Base-by-base conservation (phyloP, 306 rosid species). In the Castanea mollissima region DNA sequence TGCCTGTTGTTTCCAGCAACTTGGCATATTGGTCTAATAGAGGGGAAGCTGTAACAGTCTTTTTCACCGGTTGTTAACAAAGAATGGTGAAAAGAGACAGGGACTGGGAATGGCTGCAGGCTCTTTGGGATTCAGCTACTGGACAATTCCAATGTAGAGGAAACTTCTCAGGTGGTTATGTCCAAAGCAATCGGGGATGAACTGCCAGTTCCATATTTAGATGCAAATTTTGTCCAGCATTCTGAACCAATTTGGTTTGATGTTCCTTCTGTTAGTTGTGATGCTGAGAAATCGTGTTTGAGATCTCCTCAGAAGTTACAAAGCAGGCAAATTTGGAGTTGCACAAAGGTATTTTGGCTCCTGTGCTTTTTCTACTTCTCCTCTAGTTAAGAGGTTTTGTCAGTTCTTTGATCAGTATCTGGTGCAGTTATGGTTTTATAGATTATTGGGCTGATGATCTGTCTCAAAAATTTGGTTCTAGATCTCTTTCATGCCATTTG, bases 301-400 rank as follows among this genome's bases (percentile, higher is more conserved):
- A 86, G 89, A 83, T 92, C 99, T 68, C 92, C 94, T 46, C 93
- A 84, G 58, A 97, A 92, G 83, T 87, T 84, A 35, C 97, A 91
- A 76, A 90, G 94, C 87, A 92, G 89, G 87, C 99, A 94, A 85
- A 94, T 87, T 79, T 89, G 99, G 79, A 94, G 99, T 81, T 94
- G 99, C 92, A 94, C 99, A 4, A 94, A 94, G 97, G 99, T 94
- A 86, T 76, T 78, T 63, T 19, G 18, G 67, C 44, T 83, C 25
- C 27, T 78, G 74, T 31, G 18, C 5, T 59, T 74, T 74, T 52
- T 46, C 21, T 4, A 18, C 31, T 63, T 10, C 10, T 29, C 74
- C 55, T 25, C 27, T 52, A 32, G 29, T 69, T 18, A 46, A 41
- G 46, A 55, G 29, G 38, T 20, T 57, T 74, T 32, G 5, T 35